Evolutionary conservation across 2,329 filamentous ascomycete genomes (phyloP).

Genomic region (Cadophora sp.): DNA sequence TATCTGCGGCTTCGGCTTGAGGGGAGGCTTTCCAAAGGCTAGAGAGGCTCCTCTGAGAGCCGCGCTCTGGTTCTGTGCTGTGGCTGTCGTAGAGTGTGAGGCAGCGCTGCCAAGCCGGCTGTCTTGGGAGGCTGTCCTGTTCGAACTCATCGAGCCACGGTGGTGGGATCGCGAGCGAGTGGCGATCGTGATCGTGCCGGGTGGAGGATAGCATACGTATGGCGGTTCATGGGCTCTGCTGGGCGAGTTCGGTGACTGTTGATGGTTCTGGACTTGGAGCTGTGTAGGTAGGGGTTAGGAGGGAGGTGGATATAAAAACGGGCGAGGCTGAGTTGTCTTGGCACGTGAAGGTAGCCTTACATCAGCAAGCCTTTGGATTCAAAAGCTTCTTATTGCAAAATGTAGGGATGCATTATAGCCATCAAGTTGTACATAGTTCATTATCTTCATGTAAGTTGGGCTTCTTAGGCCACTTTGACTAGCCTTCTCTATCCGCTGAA

Average conservation of each 20-base stretch:
- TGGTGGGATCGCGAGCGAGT: conserved; percentile 30
- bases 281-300: background rate
- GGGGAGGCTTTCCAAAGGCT: conserved; percentile 54
- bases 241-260: background rate
- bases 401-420: too few relatives aligned
- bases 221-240: conserved; percentile 27
- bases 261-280: conserved; percentile 21
- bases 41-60: conserved; percentile 56
- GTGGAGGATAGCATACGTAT: conserved; percentile 28
- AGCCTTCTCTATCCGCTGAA: too few relatives aligned
- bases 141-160: conserved; percentile 34
- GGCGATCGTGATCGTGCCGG: conserved; percentile 35
- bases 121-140: conserved; percentile 28
- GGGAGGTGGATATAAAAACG: conserved; percentile 1
- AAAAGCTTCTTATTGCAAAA: too few relatives aligned
- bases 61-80: conserved; percentile 48
- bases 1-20: conserved; percentile 49
- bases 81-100: conserved; percentile 3
- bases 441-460: too few relatives aligned
- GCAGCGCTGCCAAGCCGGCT: conserved; percentile 31
- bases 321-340: conserved; percentile 12
- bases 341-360: conserved; percentile 12
- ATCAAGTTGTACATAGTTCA: too few relatives aligned
- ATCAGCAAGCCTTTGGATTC: background rate
- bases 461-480: too few relatives aligned